A percentile compares a stretch with the other conserved stretches of the same genome.
These are phyloP conservation scores for Metschnikowia gruessii DNA, from an alignment of 805 yeast species.

Conservation along the genomic window DNA sequence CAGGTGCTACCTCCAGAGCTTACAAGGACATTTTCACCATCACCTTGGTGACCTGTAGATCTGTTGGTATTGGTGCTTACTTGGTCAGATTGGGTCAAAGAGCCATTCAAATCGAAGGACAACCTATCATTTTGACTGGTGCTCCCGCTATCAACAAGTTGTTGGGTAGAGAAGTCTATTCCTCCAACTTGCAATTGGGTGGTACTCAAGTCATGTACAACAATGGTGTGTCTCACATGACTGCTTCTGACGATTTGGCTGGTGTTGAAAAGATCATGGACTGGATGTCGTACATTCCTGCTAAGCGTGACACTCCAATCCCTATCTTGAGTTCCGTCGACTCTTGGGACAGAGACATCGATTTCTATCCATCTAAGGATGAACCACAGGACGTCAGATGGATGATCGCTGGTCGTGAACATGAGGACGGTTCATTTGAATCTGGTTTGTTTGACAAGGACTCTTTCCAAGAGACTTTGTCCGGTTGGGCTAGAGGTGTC, in stretches of 20 bases:
- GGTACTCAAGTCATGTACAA: conserved; percentile 99
- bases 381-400: conserved; percentile 89
- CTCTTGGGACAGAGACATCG: conserved; percentile 91
- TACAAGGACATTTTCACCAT: conserved; percentile 96
- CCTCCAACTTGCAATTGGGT: conserved; percentile 96
- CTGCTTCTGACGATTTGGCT: conserved; percentile 94
- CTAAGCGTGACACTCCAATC: conserved; percentile 82
- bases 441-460: conserved; percentile 87
- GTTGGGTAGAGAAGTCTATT: conserved; percentile 94
- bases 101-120: conserved; percentile 98
- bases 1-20: conserved; percentile 97
- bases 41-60: conserved; percentile 98
- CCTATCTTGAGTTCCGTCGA: conserved; percentile 84
- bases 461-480: conserved; percentile 92
- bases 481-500: conserved; percentile 99
- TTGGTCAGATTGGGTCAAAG: conserved; percentile 97
- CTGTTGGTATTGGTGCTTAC: conserved; percentile 99
- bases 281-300: conserved; percentile 95
- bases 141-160: conserved; percentile 98
- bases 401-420: conserved; percentile 82
- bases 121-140: conserved; percentile 97
- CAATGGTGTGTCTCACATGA: conserved; percentile 97
- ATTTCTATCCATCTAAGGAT: conserved; percentile 66
- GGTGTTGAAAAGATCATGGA: conserved; percentile 93
- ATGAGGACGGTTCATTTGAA: conserved; percentile 70